Percentiles rank a stretch among this genome's conserved stretches.
phyloP scores from a whole-genome alignment of 1,284 basidiomycete genomes.

The Heterobasidion occidentale region DNA sequence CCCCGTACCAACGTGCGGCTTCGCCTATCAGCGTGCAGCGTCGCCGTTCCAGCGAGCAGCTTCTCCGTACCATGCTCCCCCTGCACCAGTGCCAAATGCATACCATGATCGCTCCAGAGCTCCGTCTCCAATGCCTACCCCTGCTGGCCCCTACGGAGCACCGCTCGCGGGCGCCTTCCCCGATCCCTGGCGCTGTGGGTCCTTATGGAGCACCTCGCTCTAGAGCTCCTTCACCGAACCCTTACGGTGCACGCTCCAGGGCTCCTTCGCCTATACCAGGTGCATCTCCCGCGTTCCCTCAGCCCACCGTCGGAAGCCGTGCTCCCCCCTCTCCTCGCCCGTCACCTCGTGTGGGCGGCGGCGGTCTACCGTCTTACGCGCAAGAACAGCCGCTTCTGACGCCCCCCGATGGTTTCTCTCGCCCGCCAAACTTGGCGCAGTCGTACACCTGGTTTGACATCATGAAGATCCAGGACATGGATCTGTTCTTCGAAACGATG shows the following conservation, averaged over 20 bases:
- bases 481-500: conserved; percentile 53
- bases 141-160: conserved; percentile 12
- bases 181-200: not conserved
- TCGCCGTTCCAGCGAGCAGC: conserved; percentile 10
- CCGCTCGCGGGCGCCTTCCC: conserved; percentile 7
- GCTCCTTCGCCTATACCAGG: conserved; percentile 29
- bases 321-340: conserved; percentile 8
- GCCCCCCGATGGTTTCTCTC: conserved; percentile 62
- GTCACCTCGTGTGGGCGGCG: conserved; percentile 7
- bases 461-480: conserved; percentile 68
- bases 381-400: conserved; percentile 32
- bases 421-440: conserved; percentile 57
- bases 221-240: conserved; percentile 8
- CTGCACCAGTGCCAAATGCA: not conserved
- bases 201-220: conserved; percentile 3
- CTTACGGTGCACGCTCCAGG: conserved; percentile 16
- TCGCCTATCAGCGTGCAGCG: conserved; percentile 9
- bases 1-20: not conserved
- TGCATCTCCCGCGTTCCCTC: conserved; percentile 4
- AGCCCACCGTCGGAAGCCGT: conserved; percentile 5
- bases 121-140: conserved; percentile 18
- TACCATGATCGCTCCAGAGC: conserved; percentile 12
- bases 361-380: conserved; percentile 9
- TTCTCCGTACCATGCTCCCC: conserved; percentile 6
- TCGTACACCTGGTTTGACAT: conserved; percentile 62